Conservation (phyloP, 768 basidiomycete genomes). For the Daedalea quercina region DNA sequence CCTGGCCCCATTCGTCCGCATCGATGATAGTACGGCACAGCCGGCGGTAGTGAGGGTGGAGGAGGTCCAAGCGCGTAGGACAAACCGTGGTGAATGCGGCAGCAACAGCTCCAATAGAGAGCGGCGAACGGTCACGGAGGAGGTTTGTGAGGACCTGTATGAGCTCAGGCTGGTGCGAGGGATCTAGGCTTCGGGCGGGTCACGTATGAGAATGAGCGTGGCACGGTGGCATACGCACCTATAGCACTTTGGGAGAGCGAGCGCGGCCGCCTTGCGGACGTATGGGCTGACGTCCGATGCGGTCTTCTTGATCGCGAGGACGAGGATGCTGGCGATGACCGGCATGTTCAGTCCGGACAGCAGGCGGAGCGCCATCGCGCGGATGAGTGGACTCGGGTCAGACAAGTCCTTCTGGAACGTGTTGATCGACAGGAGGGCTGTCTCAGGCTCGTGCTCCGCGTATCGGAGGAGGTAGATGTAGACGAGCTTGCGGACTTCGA, state of each 20-base stretch:
- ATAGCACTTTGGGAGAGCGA: conserved; percentile 83
- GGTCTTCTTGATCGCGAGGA: conserved; percentile 87
- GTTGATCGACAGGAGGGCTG: conserved; percentile 93
- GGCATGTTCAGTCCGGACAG: conserved; percentile 88
- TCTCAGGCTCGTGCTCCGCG: conserved; percentile 89
- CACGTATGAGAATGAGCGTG: not conserved
- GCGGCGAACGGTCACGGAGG: conserved; percentile 71
- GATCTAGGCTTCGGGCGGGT: conserved; percentile 53
- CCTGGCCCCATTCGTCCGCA: conserved; percentile 96
- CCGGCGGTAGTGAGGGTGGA: conserved; percentile 85
- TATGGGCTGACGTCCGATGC: conserved; percentile 90
- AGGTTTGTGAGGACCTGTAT: conserved; percentile 59
- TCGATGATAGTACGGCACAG: conserved; percentile 82
- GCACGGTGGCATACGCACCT: conserved; percentile 39
- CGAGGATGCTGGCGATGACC: conserved; percentile 80
- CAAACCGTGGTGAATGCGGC: conserved; percentile 86
- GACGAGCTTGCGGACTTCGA: conserved; percentile 94
- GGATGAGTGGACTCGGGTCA: conserved; percentile 88
- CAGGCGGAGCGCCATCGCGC: conserved; percentile 93
- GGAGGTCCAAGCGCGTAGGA: conserved; percentile 76
- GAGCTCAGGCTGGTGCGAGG: conserved; percentile 63
- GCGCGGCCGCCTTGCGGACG: conserved; percentile 87
- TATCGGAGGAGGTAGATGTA: conserved; percentile 97
- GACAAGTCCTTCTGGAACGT: conserved; percentile 96
- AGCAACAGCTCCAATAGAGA: conserved; percentile 82